These are phyloP conservation scores for Geotrichum ghanense DNA, from an alignment of 805 yeast genomes.

Conservation along the genomic window DNA sequence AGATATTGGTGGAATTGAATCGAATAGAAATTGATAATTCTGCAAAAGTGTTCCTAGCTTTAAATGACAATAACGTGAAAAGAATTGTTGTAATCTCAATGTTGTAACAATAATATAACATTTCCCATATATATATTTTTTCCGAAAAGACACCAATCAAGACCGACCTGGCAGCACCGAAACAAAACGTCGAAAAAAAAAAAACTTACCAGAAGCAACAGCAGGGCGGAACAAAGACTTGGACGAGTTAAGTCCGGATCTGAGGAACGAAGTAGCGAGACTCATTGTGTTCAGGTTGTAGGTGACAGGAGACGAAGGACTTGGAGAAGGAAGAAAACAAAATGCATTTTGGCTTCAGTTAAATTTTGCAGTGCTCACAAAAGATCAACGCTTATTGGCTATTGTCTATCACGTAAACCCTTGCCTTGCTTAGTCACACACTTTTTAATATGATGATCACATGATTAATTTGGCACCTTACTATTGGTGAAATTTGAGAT, in stretches of 20 bases:
- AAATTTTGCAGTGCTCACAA: not conserved
- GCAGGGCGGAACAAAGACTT: constrained; percentile 1
- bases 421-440: too few species aligned
- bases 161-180: not conserved
- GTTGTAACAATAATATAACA: too few species aligned
- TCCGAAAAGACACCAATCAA: not conserved
- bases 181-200: not conserved
- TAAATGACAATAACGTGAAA: too few species aligned
- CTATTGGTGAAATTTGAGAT: too few species aligned
- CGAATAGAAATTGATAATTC: too few species aligned
- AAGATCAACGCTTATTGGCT: not conserved
- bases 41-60: too few species aligned
- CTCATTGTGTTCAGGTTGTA: not conserved
- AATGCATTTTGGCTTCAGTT: not conserved
- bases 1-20: too few species aligned
- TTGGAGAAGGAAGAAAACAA: not conserved
- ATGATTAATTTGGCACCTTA: too few species aligned
- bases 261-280: constrained; percentile 2
- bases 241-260: constrained; percentile 2
- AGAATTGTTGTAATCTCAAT: too few species aligned
- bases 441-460: too few species aligned
- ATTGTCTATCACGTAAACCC: not conserved
- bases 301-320: not conserved
- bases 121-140: too few species aligned
- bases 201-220: not conserved